Conservation (phyloP, 108 stramenopile genomes). For the Bacterosira constricta region DNA sequence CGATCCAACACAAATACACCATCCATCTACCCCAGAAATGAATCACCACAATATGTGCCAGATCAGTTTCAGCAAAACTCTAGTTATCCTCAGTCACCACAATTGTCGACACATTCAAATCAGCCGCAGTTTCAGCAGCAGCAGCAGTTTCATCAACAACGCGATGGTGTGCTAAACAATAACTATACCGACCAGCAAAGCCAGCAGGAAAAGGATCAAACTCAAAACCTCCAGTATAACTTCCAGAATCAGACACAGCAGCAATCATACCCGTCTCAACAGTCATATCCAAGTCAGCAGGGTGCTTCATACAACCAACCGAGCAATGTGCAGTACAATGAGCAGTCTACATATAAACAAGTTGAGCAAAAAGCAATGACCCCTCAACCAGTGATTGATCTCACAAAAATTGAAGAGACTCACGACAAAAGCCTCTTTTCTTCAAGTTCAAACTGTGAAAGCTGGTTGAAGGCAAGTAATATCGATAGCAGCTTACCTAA, state of each 20-base stretch:
- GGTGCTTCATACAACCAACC: not conserved
- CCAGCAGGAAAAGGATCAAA: not conserved
- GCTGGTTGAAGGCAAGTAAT: constrained; percentile 14
- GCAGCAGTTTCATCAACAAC: not conserved
- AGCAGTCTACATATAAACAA: too few species aligned
- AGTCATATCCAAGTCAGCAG: not conserved
- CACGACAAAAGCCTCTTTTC: not conserved
- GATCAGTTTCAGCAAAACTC: too few species aligned
- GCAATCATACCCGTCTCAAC: not conserved
- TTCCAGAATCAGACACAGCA: not conserved
- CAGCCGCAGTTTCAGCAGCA: too few species aligned
- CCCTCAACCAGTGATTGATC: too few species aligned
- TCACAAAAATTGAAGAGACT: not conserved
- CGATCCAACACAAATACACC: too few species aligned
- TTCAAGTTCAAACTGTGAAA: not conserved
- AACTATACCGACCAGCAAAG: not conserved
- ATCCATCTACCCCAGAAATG: too few species aligned
- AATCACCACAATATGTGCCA: too few species aligned
- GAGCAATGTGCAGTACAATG: too few species aligned
- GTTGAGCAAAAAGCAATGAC: not conserved
- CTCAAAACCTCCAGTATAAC: not conserved
- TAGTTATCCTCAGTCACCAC: too few species aligned
- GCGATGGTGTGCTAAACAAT: not conserved
- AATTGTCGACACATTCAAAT: too few species aligned
- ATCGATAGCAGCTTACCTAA: not conserved